Base-by-base conservation (phyloP, 352 stramenopile species). In the Phytophthora europaea region DNA sequence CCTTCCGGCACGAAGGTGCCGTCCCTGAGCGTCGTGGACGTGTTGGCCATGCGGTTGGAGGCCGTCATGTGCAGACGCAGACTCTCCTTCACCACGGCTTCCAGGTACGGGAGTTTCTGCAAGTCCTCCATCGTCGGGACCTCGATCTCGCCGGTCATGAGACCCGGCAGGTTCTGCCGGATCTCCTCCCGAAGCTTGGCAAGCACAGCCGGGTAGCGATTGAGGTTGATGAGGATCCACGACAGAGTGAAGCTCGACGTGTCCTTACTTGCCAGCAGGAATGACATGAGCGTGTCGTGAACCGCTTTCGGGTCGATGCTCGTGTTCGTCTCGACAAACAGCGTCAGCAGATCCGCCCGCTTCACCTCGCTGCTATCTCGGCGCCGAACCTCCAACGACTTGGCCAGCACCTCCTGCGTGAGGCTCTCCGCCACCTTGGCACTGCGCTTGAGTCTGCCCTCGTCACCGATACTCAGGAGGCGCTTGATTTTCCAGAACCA, bases 171-270 rank as follows among this genome's bases (percentile, higher is more conserved):
- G 13, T 75, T 68, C 13, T 23, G 13, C n/a, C 45, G 45, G 20
- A 88, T 78, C 64, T 88, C 82, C 8, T 70, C 51, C 1, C 73
- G 67, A 22, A 87, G 79, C 47, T 85, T 86, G 10, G 55, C 50
- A 22, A 85, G 60, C 20, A 87, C 80, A 0, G 58, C 40, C 22
- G 83, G 87, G 50, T 93, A 68, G 8, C 76, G 82, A 38, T 82
- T 82, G 16, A 94, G 60, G 52, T 90, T 85, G 51, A 90, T 82
- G 51, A 93, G 64, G 12, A 90, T 56, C 86, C 85, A 93, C 6
- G 73, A 76, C 22, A 93, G 43, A 28, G 76, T 81, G 55, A 77
- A 83, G 0, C 77, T 66, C 8, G 85, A 92, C 16, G 84, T 92
- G 72, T 91, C 86, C 22, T 85, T 75, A 22, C 83, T 79, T 12